These are phyloP conservation scores for Raphanus raphanistrum DNA, from an alignment of 345 rosid species.

Conservation along the genomic window DNA sequence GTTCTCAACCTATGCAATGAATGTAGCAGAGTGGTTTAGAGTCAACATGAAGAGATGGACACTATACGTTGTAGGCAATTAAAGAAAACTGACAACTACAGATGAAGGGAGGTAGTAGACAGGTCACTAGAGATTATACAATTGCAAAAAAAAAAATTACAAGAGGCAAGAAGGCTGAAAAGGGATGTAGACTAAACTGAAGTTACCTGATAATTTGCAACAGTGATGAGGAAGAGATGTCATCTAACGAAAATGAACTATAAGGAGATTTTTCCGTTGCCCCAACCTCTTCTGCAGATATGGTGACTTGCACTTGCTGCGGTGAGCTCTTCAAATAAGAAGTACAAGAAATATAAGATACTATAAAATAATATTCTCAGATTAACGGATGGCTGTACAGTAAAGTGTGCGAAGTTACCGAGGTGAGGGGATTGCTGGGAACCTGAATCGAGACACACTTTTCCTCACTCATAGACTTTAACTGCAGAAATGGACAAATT, in stretches of 20 bases:
- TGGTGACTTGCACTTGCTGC: conserved; percentile 61
- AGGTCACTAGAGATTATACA: conserved; percentile 2
- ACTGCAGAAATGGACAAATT: conserved; percentile 54
- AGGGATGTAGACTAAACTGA: conserved; percentile 35
- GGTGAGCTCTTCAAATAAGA: conserved; percentile 55
- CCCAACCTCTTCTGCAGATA: conserved; percentile 90
- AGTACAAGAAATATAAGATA: conserved; percentile 18
- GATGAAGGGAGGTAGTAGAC: conserved; percentile 3
- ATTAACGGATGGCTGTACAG: conserved; percentile 19
- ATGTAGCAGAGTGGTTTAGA: conserved; percentile 28
- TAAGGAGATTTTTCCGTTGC: conserved; percentile 82
- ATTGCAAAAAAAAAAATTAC: conserved; percentile 4
- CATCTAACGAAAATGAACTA: conserved; percentile 61
- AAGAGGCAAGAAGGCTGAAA: conserved; percentile 22
- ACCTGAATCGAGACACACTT: conserved; percentile 69
- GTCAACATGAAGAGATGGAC: conserved; percentile 10
- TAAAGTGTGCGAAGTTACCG: conserved; percentile 54
- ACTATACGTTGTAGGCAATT: conserved; percentile 6
- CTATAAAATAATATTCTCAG: background rate
- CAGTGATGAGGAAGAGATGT: conserved; percentile 66
- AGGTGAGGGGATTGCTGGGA: conserved; percentile 56
- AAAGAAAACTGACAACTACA: conserved; percentile 9
- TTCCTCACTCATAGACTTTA: conserved; percentile 60
- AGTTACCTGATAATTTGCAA: conserved; percentile 79
- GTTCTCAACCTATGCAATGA: conserved; percentile 76